Evolutionary conservation across 176 grass and related monocot genomes (phyloP).

Genomic region (Aegilops tauschii): DNA sequence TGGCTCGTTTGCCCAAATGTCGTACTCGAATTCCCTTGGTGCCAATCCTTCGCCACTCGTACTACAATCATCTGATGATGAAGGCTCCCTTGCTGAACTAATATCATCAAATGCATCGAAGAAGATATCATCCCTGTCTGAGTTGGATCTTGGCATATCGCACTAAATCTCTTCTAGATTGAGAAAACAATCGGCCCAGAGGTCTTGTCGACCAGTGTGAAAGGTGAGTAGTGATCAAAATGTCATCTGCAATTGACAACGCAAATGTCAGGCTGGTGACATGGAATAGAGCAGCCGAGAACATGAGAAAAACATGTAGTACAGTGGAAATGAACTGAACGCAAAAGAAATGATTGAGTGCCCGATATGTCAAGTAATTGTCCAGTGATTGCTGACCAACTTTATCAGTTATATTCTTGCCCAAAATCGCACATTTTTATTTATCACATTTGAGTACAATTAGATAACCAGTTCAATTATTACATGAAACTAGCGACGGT

Average conservation of each 20-base stretch:
- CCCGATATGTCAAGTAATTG: background rate
- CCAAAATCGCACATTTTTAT: background rate
- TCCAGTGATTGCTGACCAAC: background rate
- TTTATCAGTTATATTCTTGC: background rate
- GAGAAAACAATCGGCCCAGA: background rate
- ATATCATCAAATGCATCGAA: conserved; percentile 71
- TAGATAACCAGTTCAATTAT: background rate
- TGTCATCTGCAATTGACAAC: conserved; percentile 26
- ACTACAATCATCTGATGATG: conserved; percentile 43
- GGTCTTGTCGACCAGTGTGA: background rate
- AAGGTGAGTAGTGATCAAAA: conserved; percentile 5
- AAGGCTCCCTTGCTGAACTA: conserved; percentile 43
- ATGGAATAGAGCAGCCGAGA: background rate
- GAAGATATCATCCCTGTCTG: conserved; percentile 60
- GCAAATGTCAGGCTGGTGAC: background rate
- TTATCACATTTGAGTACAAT: background rate
- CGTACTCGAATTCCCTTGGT: conserved; percentile 36
- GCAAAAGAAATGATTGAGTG: background rate
- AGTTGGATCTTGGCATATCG: conserved; percentile 54
- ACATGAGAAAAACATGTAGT: background rate
- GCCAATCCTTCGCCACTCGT: conserved; percentile 32
- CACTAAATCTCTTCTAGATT: background rate
- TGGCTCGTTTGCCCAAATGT: conserved; percentile 48
- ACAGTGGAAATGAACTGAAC: background rate
- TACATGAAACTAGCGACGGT: background rate